Percentiles rank a stretch among this genome's conserved stretches.
phyloP scores from a whole-genome alignment of 2,329 filamentous ascomycete genomes.

The Fusarium foetens region DNA sequence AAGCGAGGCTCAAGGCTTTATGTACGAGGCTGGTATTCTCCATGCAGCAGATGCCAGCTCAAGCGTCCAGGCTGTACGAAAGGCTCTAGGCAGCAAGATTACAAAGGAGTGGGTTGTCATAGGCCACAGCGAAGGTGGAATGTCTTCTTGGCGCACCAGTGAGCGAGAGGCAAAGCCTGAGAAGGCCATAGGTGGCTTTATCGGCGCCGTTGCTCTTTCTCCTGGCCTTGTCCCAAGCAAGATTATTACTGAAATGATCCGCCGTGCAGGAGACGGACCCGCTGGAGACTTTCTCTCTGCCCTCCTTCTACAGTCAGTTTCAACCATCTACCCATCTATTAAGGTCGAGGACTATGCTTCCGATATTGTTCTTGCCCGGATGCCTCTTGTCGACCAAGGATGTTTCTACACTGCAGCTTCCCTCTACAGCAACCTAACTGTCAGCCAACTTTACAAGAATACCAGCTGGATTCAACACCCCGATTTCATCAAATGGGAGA shows the following conservation, averaged over 20 bases:
- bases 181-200: neutral
- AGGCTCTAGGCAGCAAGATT: constrained; percentile 8
- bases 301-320: constrained; percentile 1
- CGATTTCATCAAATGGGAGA: neutral
- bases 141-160: constrained; percentile 41
- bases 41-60: constrained; percentile 35
- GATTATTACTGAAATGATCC: neutral
- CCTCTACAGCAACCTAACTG: neutral
- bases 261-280: neutral
- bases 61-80: constrained; percentile 28
- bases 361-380: neutral
- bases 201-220: neutral
- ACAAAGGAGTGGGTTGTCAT: constrained; percentile 37
- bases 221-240: neutral
- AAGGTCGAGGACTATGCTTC: constrained; percentile 6
- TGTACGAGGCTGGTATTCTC: constrained; percentile 30
- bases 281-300: constrained; percentile 4
- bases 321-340: neutral
- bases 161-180: constrained; percentile 33
- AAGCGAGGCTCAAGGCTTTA: constrained; percentile 31
- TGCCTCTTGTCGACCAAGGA: neutral
- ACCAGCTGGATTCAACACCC: constrained; percentile 5
- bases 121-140: constrained; percentile 42
- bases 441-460: constrained; percentile 1
- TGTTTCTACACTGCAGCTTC: constrained; percentile 1